Conservation (phyloP, 2,329 filamentous ascomycete species). For the Ceratocystis albifundus region DNA sequence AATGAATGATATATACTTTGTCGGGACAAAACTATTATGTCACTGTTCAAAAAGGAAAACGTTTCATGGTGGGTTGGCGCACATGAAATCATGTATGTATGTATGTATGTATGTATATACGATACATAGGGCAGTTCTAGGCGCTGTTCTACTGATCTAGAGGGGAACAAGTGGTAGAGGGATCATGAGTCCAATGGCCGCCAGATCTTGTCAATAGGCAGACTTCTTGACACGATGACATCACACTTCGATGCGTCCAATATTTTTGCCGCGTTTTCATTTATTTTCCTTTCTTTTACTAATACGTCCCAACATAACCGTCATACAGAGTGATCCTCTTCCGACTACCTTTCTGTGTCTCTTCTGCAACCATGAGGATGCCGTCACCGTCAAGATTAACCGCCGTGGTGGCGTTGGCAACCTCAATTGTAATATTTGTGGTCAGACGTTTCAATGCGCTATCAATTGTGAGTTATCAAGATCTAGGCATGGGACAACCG, state of each 20-base stretch:
- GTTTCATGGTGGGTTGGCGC: neutral
- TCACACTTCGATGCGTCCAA: neutral
- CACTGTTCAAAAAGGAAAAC: neutral
- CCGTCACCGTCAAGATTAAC: slow-evolving; percentile 80
- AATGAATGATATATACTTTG: neutral
- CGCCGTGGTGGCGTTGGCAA: slow-evolving; percentile 82
- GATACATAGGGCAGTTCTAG: neutral
- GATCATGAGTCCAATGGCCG: neutral
- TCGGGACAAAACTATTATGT: neutral
- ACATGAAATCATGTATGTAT: neutral
- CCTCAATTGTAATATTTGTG: slow-evolving; percentile 83
- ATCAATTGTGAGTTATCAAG: slow-evolving; percentile 65
- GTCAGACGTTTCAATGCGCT: slow-evolving; percentile 81
- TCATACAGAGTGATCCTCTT: slow-evolving; percentile 53
- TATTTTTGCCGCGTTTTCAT: neutral
- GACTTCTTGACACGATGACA: neutral
- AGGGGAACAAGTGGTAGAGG: neutral
- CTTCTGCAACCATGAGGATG: slow-evolving; percentile 96
- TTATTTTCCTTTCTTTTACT: slow-evolving; percentile 1
- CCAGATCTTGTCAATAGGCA: neutral
- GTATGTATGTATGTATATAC: too few relatives aligned
- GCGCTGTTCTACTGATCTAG: neutral
- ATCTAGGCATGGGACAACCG: neutral
- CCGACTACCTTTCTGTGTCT: slow-evolving; percentile 86
- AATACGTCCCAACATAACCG: slow-evolving; percentile 22